phyloP scores from a whole-genome alignment of 257 asterid genomes.

The Coffea eugenioides region DNA sequence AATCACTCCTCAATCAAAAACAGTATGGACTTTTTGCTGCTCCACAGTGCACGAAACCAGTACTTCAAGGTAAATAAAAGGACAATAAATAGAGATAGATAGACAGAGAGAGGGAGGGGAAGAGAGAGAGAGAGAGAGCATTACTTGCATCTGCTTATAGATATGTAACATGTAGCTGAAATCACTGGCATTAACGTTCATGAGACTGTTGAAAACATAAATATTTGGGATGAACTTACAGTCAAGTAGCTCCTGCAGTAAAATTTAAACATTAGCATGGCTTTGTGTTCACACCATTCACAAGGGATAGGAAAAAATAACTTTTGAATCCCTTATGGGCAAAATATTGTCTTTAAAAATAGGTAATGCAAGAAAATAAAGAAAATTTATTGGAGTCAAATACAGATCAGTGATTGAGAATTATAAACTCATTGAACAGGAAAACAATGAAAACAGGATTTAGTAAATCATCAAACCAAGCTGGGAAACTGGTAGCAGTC shows the following conservation, averaged over 20 bases:
- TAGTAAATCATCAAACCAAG: not conserved
- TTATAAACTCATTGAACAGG: not conserved
- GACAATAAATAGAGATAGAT: not conserved
- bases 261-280: conserved; percentile 26
- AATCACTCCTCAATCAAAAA: too few relatives aligned
- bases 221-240: conserved; percentile 59
- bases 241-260: conserved; percentile 67
- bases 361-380: too few relatives aligned
- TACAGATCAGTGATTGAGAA: not conserved
- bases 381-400: not conserved
- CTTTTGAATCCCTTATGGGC: not conserved
- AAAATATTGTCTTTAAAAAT: not conserved
- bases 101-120: conserved; percentile 20
- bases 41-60: too few relatives aligned
- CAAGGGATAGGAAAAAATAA: not conserved
- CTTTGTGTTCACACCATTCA: not conserved
- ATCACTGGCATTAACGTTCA: conserved; percentile 90
- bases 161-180: conserved; percentile 63
- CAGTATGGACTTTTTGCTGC: too few relatives aligned
- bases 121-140: conserved; percentile 25
- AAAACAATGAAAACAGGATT: not conserved
- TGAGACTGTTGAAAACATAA: conserved; percentile 85
- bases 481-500: not conserved
- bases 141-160: conserved; percentile 80
- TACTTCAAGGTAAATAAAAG: not conserved